These are phyloP conservation scores for Cordyceps tenuipes DNA, from an alignment of 2,329 filamentous ascomycete genomes.

Conservation along the genomic window DNA sequence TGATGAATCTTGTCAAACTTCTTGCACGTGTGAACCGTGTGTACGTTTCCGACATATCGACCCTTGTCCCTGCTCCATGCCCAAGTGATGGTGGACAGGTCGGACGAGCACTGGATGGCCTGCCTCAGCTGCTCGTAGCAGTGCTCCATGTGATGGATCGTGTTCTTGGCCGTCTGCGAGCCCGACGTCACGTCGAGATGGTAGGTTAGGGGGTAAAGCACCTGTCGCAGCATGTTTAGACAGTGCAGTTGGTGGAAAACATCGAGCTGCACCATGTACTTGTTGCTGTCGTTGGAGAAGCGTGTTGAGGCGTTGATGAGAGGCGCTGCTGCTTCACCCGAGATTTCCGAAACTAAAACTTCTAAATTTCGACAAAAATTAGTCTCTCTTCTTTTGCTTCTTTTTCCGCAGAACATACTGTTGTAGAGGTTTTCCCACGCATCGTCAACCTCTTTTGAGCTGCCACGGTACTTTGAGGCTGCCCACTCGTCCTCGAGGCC, in stretches of 20 bases:
- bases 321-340: slow-evolving; percentile 40
- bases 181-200: slow-evolving; percentile 30
- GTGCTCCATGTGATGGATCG: slow-evolving; percentile 32
- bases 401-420: neutral
- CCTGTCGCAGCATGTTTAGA: slow-evolving; percentile 38
- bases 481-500: slow-evolving; percentile 32
- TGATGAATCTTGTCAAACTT: slow-evolving; percentile 42
- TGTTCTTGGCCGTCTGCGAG: slow-evolving; percentile 33
- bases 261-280: slow-evolving; percentile 48
- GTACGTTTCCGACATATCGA: slow-evolving; percentile 44
- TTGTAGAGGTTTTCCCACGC: slow-evolving; percentile 45
- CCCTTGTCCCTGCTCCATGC: slow-evolving; percentile 35
- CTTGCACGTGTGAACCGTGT: slow-evolving; percentile 42
- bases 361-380: slow-evolving; percentile 7
- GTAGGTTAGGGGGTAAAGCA: slow-evolving; percentile 41
- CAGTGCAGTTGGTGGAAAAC: slow-evolving; percentile 46
- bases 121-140: slow-evolving; percentile 46
- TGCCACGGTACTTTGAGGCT: slow-evolving; percentile 42
- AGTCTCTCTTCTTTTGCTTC: neutral
- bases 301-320: slow-evolving; percentile 45
- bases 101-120: slow-evolving; percentile 45
- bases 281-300: slow-evolving; percentile 43
- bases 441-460: slow-evolving; percentile 44
- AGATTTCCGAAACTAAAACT: slow-evolving; percentile 52
- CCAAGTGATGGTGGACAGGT: slow-evolving; percentile 47